These are phyloP conservation scores for Zancudomyces culisetae DNA, from an alignment of 371 early-diverging fungal genomes.

Conservation along the genomic window DNA sequence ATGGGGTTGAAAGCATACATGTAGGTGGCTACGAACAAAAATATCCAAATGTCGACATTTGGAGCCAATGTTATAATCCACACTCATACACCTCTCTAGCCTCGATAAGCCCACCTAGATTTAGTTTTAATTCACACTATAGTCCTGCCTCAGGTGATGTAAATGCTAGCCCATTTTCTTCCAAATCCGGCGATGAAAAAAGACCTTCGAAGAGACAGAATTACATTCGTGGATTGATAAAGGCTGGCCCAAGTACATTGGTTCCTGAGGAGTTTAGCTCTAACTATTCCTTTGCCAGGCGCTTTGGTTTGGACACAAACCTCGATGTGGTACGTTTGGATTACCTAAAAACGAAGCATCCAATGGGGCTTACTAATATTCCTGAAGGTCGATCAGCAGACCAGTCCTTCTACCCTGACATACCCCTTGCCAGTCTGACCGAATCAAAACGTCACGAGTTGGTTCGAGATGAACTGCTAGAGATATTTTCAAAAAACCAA, in stretches of 20 bases:
- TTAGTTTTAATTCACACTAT: conserved; percentile 2
- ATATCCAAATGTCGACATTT: background rate
- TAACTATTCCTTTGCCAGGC: background rate
- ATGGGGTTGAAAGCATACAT: too few relatives aligned
- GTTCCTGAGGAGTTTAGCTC: background rate
- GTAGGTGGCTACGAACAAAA: too few relatives aligned
- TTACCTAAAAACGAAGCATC: too few relatives aligned
- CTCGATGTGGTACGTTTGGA: background rate
- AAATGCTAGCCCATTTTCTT: background rate
- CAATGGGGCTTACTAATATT: too few relatives aligned
- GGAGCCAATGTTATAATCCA: conserved; percentile 2
- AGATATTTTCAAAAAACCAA: too few relatives aligned
- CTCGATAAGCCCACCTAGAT: background rate
- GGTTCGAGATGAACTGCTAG: too few relatives aligned
- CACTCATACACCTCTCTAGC: background rate
- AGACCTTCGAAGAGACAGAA: background rate
- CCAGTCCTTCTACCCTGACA: too few relatives aligned
- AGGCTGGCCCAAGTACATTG: background rate
- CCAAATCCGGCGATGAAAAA: background rate
- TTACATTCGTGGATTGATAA: background rate
- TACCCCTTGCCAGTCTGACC: too few relatives aligned
- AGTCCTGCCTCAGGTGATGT: background rate
- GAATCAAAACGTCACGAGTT: too few relatives aligned
- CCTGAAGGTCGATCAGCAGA: too few relatives aligned
- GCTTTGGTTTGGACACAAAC: background rate